A percentile compares a stretch with the other conserved stretches of the same genome.
These are phyloP conservation scores for Chaetomidium leptoderma DNA, from an alignment of 495 filamentous ascomycete species.

Conservation along the genomic window DNA sequence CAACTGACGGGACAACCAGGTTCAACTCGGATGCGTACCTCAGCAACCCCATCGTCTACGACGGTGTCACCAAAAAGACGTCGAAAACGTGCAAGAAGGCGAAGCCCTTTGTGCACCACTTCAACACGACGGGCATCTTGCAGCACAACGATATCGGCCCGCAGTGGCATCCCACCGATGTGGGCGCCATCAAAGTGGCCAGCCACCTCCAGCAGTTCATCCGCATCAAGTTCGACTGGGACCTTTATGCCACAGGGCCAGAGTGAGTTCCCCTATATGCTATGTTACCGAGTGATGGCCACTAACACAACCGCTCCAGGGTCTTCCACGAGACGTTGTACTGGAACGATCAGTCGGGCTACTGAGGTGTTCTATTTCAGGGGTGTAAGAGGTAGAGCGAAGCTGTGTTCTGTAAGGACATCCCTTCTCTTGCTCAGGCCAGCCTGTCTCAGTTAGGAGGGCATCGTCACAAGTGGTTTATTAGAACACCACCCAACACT, in stretches of 20 bases:
- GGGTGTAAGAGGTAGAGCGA: background rate
- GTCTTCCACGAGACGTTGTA: constrained; percentile 59
- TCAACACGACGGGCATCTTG: constrained; percentile 62
- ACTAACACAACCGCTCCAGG: constrained; percentile 18
- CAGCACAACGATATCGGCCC: constrained; percentile 68
- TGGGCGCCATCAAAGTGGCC: constrained; percentile 64
- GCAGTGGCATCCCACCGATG: constrained; percentile 60
- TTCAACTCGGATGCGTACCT: constrained; percentile 52
- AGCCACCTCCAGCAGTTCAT: constrained; percentile 61
- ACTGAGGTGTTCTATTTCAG: constrained; percentile 28
- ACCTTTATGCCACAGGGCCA: constrained; percentile 54
- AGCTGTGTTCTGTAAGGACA: background rate
- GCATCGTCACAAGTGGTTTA: background rate
- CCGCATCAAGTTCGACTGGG: constrained; percentile 53
- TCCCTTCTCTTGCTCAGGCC: no score
- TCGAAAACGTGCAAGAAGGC: constrained; percentile 32
- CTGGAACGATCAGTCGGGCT: constrained; percentile 55
- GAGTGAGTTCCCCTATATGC: constrained; percentile 39
- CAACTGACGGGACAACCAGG: background rate
- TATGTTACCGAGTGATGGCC: background rate
- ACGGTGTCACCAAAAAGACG: constrained; percentile 42
- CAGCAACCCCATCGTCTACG: constrained; percentile 39
- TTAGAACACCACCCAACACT: no score
- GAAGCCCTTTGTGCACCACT: constrained; percentile 60
- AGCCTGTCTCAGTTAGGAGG: no score